Conservation (phyloP, 108 stramenopile genomes). For the Cyclotella sp. region DNA sequence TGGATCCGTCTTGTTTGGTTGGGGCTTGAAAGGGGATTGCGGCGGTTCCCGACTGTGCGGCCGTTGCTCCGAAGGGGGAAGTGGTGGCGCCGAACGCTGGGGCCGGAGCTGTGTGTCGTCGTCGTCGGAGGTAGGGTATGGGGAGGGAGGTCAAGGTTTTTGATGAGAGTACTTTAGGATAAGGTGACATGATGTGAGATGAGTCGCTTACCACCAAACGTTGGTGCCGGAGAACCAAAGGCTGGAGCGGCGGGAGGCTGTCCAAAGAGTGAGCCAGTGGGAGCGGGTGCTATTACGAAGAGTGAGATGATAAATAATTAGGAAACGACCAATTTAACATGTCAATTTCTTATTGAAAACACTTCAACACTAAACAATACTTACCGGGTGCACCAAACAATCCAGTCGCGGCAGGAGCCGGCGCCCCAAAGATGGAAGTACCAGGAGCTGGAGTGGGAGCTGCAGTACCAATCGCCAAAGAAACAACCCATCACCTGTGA, state of each 20-base stretch:
- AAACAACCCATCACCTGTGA: background rate
- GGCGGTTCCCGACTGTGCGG: constrained; percentile 45
- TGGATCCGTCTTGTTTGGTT: constrained; percentile 67
- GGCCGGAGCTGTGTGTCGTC: constrained; percentile 19
- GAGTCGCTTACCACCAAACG: constrained; percentile 12
- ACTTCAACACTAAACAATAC: background rate
- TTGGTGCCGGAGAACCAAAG: constrained; percentile 47
- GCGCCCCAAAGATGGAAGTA: constrained; percentile 48
- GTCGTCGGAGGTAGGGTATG: background rate
- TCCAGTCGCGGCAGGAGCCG: constrained; percentile 20
- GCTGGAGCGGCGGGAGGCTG: constrained; percentile 45
- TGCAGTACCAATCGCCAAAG: background rate
- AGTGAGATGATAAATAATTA: background rate
- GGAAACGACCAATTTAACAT: background rate
- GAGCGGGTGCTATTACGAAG: constrained; percentile 52
- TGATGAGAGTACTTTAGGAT: background rate
- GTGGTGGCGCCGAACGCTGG: constrained; percentile 58
- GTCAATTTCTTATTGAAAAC: background rate
- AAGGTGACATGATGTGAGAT: background rate
- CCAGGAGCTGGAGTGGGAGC: constrained; percentile 59
- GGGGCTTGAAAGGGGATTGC: constrained; percentile 64
- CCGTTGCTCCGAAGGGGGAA: constrained; percentile 62
- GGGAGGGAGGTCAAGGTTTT: background rate
- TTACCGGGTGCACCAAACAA: constrained; percentile 18
- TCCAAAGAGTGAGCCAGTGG: constrained; percentile 54